These are phyloP conservation scores for Tubosaeta brunneosetosa DNA, from an alignment of 768 basidiomycete species.

Conservation along the genomic window DNA sequence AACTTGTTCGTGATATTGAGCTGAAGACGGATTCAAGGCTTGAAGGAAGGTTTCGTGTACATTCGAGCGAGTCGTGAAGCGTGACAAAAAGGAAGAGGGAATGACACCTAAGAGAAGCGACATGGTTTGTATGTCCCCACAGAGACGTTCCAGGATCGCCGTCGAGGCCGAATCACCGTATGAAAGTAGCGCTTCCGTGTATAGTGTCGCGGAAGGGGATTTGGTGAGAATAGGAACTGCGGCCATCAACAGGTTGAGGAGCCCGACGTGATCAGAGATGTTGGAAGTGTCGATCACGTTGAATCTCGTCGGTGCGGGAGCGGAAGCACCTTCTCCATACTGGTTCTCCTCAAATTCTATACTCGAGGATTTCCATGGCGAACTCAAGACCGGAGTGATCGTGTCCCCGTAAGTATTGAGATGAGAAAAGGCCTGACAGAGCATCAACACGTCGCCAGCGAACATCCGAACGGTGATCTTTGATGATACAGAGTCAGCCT, in stretches of 20 bases:
- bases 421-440: slow-evolving; percentile 25
- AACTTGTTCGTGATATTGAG: slow-evolving; percentile 21
- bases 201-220: slow-evolving; percentile 23
- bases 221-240: slow-evolving; percentile 21
- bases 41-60: slow-evolving; percentile 17
- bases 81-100: slow-evolving; percentile 23
- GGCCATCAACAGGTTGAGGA: slow-evolving; percentile 24
- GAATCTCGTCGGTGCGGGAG: slow-evolving; percentile 25
- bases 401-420: slow-evolving; percentile 3
- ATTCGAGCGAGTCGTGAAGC: slow-evolving; percentile 29
- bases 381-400: slow-evolving; percentile 16
- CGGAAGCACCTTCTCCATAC: slow-evolving; percentile 13
- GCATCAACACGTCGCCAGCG: slow-evolving; percentile 25
- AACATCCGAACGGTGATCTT: slow-evolving; percentile 27
- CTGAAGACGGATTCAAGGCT: background rate
- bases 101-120: slow-evolving; percentile 26
- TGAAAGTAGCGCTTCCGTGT: slow-evolving; percentile 26
- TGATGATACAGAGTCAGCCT: background rate
- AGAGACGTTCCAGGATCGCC: slow-evolving; percentile 21
- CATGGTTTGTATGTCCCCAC: slow-evolving; percentile 26
- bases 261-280: slow-evolving; percentile 27
- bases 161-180: slow-evolving; percentile 6
- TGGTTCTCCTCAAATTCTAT: slow-evolving; percentile 20
- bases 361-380: slow-evolving; percentile 22
- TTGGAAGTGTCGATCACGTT: slow-evolving; percentile 34